Base-by-base conservation (phyloP, 345 rosid genomes). In the Sisymbrium irio region DNA sequence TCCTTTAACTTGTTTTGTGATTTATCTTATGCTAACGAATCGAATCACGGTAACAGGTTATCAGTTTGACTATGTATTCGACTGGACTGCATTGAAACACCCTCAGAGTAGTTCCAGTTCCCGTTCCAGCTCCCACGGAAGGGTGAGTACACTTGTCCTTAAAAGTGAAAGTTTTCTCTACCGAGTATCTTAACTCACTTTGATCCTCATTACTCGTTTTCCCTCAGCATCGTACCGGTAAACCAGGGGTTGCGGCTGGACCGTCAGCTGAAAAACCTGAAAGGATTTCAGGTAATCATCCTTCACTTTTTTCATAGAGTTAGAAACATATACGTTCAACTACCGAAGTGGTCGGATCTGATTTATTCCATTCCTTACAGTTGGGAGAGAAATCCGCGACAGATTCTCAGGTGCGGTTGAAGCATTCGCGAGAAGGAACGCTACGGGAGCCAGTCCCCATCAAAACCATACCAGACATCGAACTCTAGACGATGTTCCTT, bases 81-180 rank as follows among this genome's bases (percentile, higher is more conserved):
- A 90, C 77, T 88, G 97, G 97, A 90, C 97, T 72, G 86, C 88
- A 19, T 76, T 90, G 79, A 88, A 90, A 82, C 85, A 90, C 71
- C 94, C 97, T 64, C 97, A 90, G 65, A 74, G 87, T 75, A 78
- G 90, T 73, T 65, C 89, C 58, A 79, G 90, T 71, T 78, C 97
- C 33, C 85, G 88, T 65, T 76, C 90, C 69, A 82, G 94, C 79
- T 84, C 94, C 33, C 85, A 88, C 67, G 87, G 79, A 75, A 80
- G 88, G 83, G 97, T 90, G 40, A 81, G 88, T 83, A 40, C 2
- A 20, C 35, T 20, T 40, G 10, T 57, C 36, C 11, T 42, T 13
- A 11, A 22, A n/a, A n/a, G n/a, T n/a, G n/a, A n/a, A 14, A 30
- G 19, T 19, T 49, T 8, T 59, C 27, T 6, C 5, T 33, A 15